A percentile compares a stretch with the other conserved stretches of the same genome.
These are phyloP conservation scores for Echria macrotheca DNA, from an alignment of 495 filamentous ascomycete genomes.

Conservation along the genomic window DNA sequence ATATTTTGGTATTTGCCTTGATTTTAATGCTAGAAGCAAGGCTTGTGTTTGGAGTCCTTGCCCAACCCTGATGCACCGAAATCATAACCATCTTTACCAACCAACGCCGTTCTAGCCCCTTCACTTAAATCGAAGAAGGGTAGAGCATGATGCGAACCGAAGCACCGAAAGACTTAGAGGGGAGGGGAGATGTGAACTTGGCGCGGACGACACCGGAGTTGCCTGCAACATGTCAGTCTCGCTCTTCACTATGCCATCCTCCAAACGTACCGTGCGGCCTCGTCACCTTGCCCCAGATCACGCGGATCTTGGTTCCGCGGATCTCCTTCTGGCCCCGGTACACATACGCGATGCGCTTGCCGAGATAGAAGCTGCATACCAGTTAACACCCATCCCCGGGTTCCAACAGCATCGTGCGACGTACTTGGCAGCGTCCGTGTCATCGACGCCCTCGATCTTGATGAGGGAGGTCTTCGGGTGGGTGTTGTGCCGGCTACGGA, in stretches of 20 bases:
- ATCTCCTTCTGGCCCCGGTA: slow-evolving; percentile 90
- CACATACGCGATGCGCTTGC: slow-evolving; percentile 96
- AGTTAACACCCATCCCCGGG: slow-evolving; percentile 21
- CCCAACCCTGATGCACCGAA: slow-evolving; percentile 51
- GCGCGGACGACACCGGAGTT: slow-evolving; percentile 96
- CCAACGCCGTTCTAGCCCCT: slow-evolving; percentile 46
- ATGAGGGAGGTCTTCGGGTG: slow-evolving; percentile 84
- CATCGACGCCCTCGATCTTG: slow-evolving; percentile 95
- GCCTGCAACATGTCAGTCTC: slow-evolving; percentile 45
- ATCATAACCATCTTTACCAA: slow-evolving; percentile 49
- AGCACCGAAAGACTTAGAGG: slow-evolving; percentile 91
- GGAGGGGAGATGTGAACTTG: slow-evolving; percentile 92
- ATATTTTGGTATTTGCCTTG: slow-evolving; percentile 39
- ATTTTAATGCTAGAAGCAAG: slow-evolving; percentile 41
- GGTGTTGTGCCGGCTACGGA: slow-evolving; percentile 77
- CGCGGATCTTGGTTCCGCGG: slow-evolving; percentile 92
- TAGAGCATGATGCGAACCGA: slow-evolving; percentile 98
- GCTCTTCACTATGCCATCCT: not conserved
- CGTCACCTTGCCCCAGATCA: slow-evolving; percentile 99
- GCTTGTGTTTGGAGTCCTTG: slow-evolving; percentile 43
- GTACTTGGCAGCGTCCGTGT: slow-evolving; percentile 76
- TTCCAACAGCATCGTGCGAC: slow-evolving; percentile 26
- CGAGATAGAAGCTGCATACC: slow-evolving; percentile 68
- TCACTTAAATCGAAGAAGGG: slow-evolving; percentile 67
- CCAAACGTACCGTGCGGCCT: slow-evolving; percentile 74